A percentile compares a stretch with the other conserved stretches of the same genome.
Evolutionary conservation across 2,329 filamentous ascomycete genomes (phyloP).

Genomic region (Pseudofabraea citricarpa): DNA sequence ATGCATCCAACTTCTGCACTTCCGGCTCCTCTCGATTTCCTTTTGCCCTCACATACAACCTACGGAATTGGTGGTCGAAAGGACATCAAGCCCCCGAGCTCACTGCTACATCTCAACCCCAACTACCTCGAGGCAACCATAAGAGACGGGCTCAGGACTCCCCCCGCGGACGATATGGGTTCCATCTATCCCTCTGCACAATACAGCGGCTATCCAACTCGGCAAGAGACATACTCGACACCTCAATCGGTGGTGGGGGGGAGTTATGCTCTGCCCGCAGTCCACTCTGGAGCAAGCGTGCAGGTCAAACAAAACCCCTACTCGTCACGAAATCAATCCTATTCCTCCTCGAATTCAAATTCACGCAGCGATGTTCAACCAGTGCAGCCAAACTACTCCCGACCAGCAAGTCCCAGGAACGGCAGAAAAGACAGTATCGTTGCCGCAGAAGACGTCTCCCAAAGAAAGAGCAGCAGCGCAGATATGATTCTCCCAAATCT

Average conservation of each 20-base stretch:
- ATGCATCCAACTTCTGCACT: constrained; percentile 28
- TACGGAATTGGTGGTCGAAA: constrained; percentile 18
- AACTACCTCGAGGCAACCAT: constrained; percentile 21
- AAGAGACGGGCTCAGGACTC: constrained; percentile 41
- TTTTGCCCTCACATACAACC: constrained; percentile 14
- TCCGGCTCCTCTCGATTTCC: constrained; percentile 25
- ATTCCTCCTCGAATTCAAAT: constrained; percentile 10
- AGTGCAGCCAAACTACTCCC: constrained; percentile 9
- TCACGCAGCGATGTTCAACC: constrained; percentile 23
- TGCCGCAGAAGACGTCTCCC: constrained; percentile 12
- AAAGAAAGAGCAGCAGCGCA: constrained; percentile 16
- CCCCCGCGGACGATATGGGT: constrained; percentile 49
- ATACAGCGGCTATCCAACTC: constrained; percentile 41
- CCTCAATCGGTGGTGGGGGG: constrained; percentile 6
- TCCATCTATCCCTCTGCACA: constrained; percentile 41
- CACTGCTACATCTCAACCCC: constrained; percentile 12
- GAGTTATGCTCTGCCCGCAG: constrained; percentile 7
- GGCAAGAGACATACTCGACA: constrained; percentile 26
- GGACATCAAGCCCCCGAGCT: constrained; percentile 9
- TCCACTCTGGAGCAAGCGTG: constrained; percentile 6
- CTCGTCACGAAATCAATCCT: constrained; percentile 8
- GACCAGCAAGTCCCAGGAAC: constrained; percentile 14
- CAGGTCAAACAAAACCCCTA: constrained; percentile 14
- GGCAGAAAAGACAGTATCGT: constrained; percentile 12
- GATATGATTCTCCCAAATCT: constrained; percentile 34